Percentiles rank a stretch among this genome's conserved stretches.
Evolutionary conservation across 176 grass and related monocot genomes (phyloP).

Genomic region (Hyparrhenia diplandra): DNA sequence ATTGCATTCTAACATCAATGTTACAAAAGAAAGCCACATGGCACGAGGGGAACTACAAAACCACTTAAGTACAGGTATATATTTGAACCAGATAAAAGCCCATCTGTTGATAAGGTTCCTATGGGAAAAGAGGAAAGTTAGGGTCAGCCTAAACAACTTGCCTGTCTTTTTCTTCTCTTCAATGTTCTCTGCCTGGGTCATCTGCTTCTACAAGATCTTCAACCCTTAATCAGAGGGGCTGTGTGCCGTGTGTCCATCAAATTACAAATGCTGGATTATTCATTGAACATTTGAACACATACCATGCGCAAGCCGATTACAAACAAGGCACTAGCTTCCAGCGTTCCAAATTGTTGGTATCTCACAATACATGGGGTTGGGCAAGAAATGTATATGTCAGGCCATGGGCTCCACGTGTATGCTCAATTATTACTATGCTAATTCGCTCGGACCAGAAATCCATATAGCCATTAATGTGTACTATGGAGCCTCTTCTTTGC

Average conservation of each 20-base stretch:
- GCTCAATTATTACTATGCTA: not conserved
- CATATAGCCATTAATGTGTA: too few species aligned
- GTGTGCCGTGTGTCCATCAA: not conserved
- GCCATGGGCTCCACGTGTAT: not conserved
- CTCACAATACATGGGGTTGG: constrained; percentile 8
- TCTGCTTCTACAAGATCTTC: not conserved
- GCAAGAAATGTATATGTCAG: not conserved
- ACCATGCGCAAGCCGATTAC: not conserved
- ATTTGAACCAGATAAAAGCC: not conserved
- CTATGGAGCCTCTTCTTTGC: not conserved
- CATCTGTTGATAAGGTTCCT: not conserved
- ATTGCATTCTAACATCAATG: not conserved
- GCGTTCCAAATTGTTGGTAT: constrained; percentile 1
- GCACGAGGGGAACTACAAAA: not conserved
- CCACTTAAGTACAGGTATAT: constrained; percentile 3
- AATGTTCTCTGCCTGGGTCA: not conserved
- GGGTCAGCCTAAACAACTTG: not conserved
- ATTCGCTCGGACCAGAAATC: constrained; percentile 25
- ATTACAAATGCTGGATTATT: not conserved
- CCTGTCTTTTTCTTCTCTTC: not conserved
- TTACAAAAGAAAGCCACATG: not conserved
- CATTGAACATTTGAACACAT: not conserved
- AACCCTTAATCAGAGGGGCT: not conserved
- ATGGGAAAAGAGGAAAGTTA: too few species aligned
- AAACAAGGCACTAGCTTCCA: not conserved